Evolutionary conservation across 140 eudicot species (phyloP), one percentile per base, ranked within the genome.

Genomic region (Erigeron philadelphicus): DNA sequence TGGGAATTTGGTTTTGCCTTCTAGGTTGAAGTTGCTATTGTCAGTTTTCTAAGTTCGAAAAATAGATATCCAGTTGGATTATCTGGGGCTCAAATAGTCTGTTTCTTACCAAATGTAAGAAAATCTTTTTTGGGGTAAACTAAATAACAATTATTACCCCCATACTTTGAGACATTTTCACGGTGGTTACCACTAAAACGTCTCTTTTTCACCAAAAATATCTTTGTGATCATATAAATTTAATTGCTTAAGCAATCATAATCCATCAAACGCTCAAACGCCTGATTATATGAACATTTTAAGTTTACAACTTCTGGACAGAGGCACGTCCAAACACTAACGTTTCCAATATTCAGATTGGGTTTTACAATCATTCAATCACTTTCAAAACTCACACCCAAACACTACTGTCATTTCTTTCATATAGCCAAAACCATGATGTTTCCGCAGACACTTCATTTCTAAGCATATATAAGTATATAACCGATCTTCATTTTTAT

Each of bases 401-500:
- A 13, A 52, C 23, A 12, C 7, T 15, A 7, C 8, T 5, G 3
- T 52, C 9, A 13, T 10, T 48, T 8, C 1, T 50, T 19, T 52
- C 21, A 6, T 52, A 52, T 16, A 41, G 35, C 65, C 71, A 52
- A 16, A n/a, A 62, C 52, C 52, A 54, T 48, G 31, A 62, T 65
- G 54, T 38, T 17, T 48, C 15, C 43, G 66, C 57, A 53, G 15
- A 53, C 70, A 21, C 19, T 62, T 55, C 31, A 43, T 31, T 11
- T 54, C 5, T 45, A 1, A 53, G 13, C 50, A 52, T 72, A 38
- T 17, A 31, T 31, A 31, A 31, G 40, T 72, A 38, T 17, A 31
- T 31, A 31, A 31, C 38, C 5, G 38, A 31, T 31, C 38, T 31
- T 31, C 38, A 4, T 31, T 31, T 31, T 31, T 31, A 31, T 31